Conservation (phyloP, 2,329 filamentous ascomycete species). For the Alternaria arborescens region DNA sequence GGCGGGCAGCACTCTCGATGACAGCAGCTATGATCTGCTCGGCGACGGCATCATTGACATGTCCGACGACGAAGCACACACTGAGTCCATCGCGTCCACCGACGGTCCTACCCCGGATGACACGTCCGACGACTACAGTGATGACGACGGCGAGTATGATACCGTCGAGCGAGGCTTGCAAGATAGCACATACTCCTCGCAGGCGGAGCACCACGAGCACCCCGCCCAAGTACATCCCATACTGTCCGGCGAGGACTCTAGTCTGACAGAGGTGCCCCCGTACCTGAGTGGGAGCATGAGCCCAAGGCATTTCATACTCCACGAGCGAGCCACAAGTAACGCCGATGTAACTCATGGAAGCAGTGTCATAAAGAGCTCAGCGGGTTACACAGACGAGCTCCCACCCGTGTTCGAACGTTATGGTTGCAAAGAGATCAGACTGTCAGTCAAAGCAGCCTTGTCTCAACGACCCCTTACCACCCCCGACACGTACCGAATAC, state of each 20-base stretch:
- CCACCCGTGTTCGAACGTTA: slow-evolving; percentile 40
- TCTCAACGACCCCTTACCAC: slow-evolving; percentile 35
- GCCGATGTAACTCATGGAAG: slow-evolving; percentile 25
- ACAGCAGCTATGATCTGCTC: slow-evolving; percentile 49
- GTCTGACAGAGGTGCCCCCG: slow-evolving; percentile 39
- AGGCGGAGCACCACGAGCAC: slow-evolving; percentile 22
- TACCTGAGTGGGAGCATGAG: slow-evolving; percentile 35
- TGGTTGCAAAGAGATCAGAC: slow-evolving; percentile 35
- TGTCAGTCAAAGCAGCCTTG: slow-evolving; percentile 42
- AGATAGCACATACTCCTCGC: slow-evolving; percentile 31
- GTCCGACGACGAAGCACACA: slow-evolving; percentile 51
- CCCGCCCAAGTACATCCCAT: slow-evolving; percentile 27
- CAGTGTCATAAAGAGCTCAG: slow-evolving; percentile 35
- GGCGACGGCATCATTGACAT: slow-evolving; percentile 40
- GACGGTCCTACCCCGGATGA: slow-evolving; percentile 47
- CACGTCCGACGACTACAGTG: slow-evolving; percentile 39
- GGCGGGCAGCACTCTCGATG: slow-evolving; percentile 42
- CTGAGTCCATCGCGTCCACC: slow-evolving; percentile 49
- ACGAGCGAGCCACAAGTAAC: slow-evolving; percentile 31
- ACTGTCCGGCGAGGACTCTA: slow-evolving; percentile 38
- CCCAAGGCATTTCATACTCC: slow-evolving; percentile 32
- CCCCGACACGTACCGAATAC: slow-evolving; percentile 41
- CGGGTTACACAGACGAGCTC: slow-evolving; percentile 29
- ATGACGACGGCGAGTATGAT: slow-evolving; percentile 44
- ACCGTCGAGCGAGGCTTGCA: slow-evolving; percentile 29